Evolutionary conservation across 192 early-diverging fungal species (phyloP), one percentile per base, ranked within the genome.

Genomic region (Gigaspora rosea): DNA sequence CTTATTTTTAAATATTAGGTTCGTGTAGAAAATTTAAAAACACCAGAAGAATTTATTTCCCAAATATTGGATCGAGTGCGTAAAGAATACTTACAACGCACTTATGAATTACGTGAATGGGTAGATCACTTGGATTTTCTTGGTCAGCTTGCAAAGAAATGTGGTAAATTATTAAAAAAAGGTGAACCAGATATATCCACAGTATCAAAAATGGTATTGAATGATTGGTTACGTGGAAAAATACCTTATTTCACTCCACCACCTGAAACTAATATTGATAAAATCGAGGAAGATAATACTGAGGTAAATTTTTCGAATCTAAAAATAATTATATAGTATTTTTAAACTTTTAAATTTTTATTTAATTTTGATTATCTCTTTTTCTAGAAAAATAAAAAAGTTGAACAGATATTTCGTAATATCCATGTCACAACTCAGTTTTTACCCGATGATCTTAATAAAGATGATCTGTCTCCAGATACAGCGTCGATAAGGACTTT

Each of bases 151-250:
- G 95, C 95, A 68, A 89, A 91, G 73, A 90, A 89, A 71, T 89
- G 91, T 16, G 98, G 98, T 32, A 94, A 94, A 85, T 83, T 99
- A 79, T 85, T 98, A 80, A 99, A 96, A 85, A 95, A 95, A 70
- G 98, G 94, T 13, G 98, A 99, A 77, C 92, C 98, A n/a, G 95
- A 99, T 84, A 49, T 97, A 48, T 84, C 87, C 15, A 93, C 92
- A 27, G 94, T 97, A 15, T 91, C 98, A 48, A 95, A 96, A 81
- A 99, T 98, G 95, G 90, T 99, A 11, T 86, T 99, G 78, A 99
- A 97, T 85, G 98, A 99, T 85, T 99, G 96, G 96, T 82, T 98
- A 57, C 91, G 98, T 58, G 98, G 98, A 22, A 95, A 95, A 79
- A 94, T 99, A 80, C 98, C 98, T 33, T 97, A 92, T 87, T 99